A percentile compares a stretch with the other conserved stretches of the same genome.
These are phyloP conservation scores for Mariannaea sp. DNA, from an alignment of 2,329 filamentous ascomycete species.

Conservation along the genomic window DNA sequence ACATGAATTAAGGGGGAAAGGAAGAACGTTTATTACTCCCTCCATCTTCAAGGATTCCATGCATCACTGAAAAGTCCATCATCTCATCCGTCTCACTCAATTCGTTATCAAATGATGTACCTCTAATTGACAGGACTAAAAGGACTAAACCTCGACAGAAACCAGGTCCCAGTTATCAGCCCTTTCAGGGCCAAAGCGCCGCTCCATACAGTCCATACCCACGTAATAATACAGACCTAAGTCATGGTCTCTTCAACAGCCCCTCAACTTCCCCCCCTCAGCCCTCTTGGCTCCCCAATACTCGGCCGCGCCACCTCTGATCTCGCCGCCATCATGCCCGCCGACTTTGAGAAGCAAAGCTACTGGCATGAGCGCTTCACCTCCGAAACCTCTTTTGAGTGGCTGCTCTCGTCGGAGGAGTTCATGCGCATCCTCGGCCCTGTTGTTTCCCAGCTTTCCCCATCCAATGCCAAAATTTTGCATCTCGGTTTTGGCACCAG, in stretches of 20 bases:
- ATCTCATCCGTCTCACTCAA: too few relatives aligned
- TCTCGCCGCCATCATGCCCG: conserved; percentile 31
- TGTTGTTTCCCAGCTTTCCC: conserved; percentile 39
- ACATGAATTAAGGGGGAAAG: conserved; percentile 5
- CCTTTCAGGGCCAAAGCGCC: too few relatives aligned
- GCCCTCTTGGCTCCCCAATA: conserved; percentile 22
- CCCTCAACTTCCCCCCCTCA: conserved; percentile 28
- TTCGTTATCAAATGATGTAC: too few relatives aligned
- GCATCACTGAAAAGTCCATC: not conserved
- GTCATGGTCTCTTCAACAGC: conserved; percentile 12
- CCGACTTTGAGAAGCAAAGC: conserved; percentile 54
- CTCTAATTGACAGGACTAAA: too few relatives aligned
- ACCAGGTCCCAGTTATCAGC: not conserved
- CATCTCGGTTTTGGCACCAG: conserved; percentile 57
- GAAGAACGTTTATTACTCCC: too few relatives aligned
- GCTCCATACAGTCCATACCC: too few relatives aligned
- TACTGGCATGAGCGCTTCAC: conserved; percentile 56
- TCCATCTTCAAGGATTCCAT: not conserved
- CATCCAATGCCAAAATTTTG: conserved; percentile 45
- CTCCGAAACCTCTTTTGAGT: conserved; percentile 53
- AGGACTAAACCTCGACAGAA: too few relatives aligned
- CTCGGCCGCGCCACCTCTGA: conserved; percentile 14
- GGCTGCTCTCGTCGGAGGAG: conserved; percentile 49
- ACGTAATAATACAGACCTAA: not conserved
- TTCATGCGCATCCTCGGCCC: conserved; percentile 50